These are phyloP conservation scores for Mycena vitilis DNA, from an alignment of 768 basidiomycete genomes.

Conservation along the genomic window DNA sequence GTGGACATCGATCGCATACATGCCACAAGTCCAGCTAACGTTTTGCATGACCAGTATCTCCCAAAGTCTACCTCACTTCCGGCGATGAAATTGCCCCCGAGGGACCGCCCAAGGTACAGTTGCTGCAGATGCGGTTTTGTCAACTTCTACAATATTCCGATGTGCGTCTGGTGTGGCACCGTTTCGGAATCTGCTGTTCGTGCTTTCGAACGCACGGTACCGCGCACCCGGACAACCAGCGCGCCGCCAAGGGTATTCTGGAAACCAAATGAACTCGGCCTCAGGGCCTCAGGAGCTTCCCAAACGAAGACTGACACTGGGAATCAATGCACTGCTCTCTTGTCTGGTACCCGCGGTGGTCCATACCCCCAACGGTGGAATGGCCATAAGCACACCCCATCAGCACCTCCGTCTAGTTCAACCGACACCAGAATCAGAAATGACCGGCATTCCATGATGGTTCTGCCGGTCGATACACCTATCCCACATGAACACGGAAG, in stretches of 20 bases:
- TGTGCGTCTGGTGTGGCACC: constrained; percentile 27
- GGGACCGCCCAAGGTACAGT: constrained; percentile 22
- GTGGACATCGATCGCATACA: background rate
- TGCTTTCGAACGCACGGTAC: constrained; percentile 22
- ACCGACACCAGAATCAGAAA: background rate
- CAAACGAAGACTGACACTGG: background rate
- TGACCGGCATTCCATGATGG: background rate
- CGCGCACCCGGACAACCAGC: constrained; percentile 25
- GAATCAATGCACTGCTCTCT: background rate
- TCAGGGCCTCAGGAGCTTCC: background rate
- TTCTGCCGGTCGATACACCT: too few species aligned
- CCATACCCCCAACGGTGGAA: background rate
- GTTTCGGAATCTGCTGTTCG: constrained; percentile 8
- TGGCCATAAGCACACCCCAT: background rate
- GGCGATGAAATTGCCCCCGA: constrained; percentile 17
- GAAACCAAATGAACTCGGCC: constrained; percentile 10
- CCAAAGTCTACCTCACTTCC: constrained; percentile 29
- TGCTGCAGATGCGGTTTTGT: constrained; percentile 22
- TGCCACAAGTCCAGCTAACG: background rate
- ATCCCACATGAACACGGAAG: background rate
- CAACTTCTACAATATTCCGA: constrained; percentile 28
- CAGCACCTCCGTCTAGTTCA: background rate
- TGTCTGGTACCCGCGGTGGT: background rate
- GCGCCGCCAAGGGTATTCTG: constrained; percentile 28
- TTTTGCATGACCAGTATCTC: constrained; percentile 14